A percentile compares a stretch with the other conserved stretches of the same genome.
Conservation (phyloP, 192 early-diverging fungal genomes). For the Rhizoclosmatium globosum region DNA sequence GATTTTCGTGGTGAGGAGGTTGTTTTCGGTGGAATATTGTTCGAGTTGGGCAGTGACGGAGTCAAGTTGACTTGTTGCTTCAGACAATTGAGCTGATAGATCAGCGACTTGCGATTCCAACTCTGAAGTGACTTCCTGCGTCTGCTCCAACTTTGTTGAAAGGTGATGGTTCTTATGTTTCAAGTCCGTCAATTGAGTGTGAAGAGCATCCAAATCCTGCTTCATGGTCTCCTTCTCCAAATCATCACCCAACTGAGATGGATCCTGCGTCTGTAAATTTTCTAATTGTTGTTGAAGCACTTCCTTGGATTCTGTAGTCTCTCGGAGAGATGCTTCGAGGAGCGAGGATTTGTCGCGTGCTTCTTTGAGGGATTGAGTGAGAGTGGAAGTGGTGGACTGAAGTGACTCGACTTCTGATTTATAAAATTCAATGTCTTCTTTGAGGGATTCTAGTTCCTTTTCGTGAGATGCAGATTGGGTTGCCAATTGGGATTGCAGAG, state of each 20-base stretch:
- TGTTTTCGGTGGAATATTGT: background rate
- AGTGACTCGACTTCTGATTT: conserved; percentile 14
- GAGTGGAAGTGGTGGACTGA: background rate
- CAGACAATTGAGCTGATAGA: background rate
- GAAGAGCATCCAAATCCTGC: no score
- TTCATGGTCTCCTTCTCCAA: no score
- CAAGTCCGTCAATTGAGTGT: no score
- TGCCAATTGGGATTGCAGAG: background rate
- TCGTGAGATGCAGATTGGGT: background rate
- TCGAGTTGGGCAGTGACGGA: background rate
- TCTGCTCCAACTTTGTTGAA: no score
- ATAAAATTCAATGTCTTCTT: conserved; percentile 8
- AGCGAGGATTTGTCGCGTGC: background rate
- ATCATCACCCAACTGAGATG: no score
- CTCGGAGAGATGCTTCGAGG: no score
- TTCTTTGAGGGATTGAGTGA: background rate
- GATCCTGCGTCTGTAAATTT: no score
- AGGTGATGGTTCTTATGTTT: no score
- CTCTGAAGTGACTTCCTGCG: background rate
- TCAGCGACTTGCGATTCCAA: background rate
- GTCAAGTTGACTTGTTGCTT: background rate
- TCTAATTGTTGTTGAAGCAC: no score
- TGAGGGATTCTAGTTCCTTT: background rate
- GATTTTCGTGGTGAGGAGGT: background rate
- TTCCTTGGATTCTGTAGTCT: no score